Evolutionary conservation across 2,329 filamentous ascomycete genomes (phyloP), one percentile per base, ranked within the genome.

Genomic region (Mollisiaceae sp.): DNA sequence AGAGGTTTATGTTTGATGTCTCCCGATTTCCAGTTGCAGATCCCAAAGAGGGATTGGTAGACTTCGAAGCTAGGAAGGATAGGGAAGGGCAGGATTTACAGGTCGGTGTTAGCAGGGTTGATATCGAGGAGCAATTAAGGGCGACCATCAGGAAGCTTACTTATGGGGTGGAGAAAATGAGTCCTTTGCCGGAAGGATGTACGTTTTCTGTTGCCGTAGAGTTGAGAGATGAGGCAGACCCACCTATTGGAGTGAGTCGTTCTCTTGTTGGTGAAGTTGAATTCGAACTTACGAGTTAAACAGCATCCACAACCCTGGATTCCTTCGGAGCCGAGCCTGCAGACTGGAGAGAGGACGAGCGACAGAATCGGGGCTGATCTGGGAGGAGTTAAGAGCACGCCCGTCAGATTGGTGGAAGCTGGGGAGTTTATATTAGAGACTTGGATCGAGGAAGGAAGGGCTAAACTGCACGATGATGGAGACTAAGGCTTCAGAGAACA

Each of bases 131-230:
- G 78, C 88, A 92, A 68, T 82, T 94, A 55, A 84, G 91, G 32
- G 91, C 86, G 1, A 87, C 87, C 0, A 79, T 94, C 70, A 80
- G 85, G 62, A 84, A 86, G 56, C 79, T 94, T 15, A 84, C 86
- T 0, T 84, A 87, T 65, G 83, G 85, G 2, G 86, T 83, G 9
- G 83, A 87, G 66, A 82, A 80, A 63, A 81, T 92, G 67, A 79
- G 77, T 0, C 77, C 82, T 0, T 75, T 93, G 24, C 90, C 91
- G 0, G 78, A 82, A 1, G 84, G 85, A 1, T 93, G 90, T 76
- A 91, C 89, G 0, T 94, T 91, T 76, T 92, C 90, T 0, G 77
- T 94, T n/a, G 89, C 89, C 0, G 84, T 94, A 47, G 91, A 94
- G 77, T 76, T 94, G 69, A 86, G 85, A 45, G 85, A 90, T 24